Base-by-base conservation (phyloP, 192 early-diverging fungal species). In the Coemansia sp. region DNA sequence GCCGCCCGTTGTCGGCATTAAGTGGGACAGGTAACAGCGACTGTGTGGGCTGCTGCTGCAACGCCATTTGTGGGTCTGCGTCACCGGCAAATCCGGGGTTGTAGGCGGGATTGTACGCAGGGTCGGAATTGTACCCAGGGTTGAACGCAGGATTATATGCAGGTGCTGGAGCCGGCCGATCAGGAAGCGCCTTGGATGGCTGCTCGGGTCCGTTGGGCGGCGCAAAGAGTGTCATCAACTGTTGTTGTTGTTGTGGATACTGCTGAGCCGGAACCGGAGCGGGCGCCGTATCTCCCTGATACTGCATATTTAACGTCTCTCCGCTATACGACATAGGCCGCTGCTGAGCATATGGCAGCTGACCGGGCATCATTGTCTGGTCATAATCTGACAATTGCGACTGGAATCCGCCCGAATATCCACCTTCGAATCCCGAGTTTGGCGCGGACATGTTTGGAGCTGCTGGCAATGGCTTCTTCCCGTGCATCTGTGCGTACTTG, bases 401-500 rank as follows among this genome's bases (percentile, higher is more conserved):
- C 50, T 62, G 61, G 20, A 53, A 21, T 17, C 36, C 31, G 25
- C 46, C 46, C 17, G 59, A 23, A 26, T 60, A 34, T 14, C 59
- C 58, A 5, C 40, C 23, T 7, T 55, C 53, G 1, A 34, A 55
- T 28, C 53, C 53, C 21, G 53, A 31, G 17, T n/a, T 12, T 14
- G 53, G 53, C 17, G 46, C 54, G 26, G 53, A 40, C 48, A 53
- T 53, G 38, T 20, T 49, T 11, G 76, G 76, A 15, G 76, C 71
- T 3, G 60, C 37, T 1, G 78, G 78, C 37, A 80, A 62, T 4
- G 78, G 78, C 38, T 80, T 80, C 5, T 47, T 80, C 21, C 78
- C 78, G 37, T 80, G 78, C 52, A 70, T 75, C 26, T 74, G 73
- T 7, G 78, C 78, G 31, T 80, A 80, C 48, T 74, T 70, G 52